Percentiles rank a stretch among this genome's conserved stretches.
phyloP scores from a whole-genome alignment of 306 rosid genomes.

The Prunus davidiana region DNA sequence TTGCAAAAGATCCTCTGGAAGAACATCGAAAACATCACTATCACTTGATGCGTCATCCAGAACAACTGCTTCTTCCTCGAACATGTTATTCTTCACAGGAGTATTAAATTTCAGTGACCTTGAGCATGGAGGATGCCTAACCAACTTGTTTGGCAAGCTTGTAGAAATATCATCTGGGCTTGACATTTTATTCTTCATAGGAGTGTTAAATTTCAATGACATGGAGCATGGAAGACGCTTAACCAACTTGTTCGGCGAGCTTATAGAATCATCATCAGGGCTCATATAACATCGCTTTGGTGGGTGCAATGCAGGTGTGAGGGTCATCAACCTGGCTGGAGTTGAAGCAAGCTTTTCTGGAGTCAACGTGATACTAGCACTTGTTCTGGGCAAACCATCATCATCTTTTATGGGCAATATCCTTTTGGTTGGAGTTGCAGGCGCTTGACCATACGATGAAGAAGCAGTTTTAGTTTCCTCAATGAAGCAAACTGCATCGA shows the following conservation, averaged over 20 bases:
- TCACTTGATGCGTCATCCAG: slow-evolving; percentile 23
- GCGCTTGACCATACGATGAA: slow-evolving; percentile 6
- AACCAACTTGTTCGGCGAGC: slow-evolving; percentile 44
- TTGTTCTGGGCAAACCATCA: slow-evolving; percentile 17
- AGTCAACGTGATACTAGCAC: slow-evolving; percentile 29
- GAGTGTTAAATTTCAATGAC: slow-evolving; percentile 70
- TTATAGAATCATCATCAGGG: slow-evolving; percentile 37
- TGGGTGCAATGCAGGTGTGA: slow-evolving; percentile 51
- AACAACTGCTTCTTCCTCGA: slow-evolving; percentile 23
- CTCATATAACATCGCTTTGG: slow-evolving; percentile 58
- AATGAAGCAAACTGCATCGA: not conserved
- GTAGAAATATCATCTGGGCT: slow-evolving; percentile 34
- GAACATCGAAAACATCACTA: slow-evolving; percentile 48
- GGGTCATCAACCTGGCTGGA: slow-evolving; percentile 56
- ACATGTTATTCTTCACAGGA: slow-evolving; percentile 43
- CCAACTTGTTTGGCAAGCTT: slow-evolving; percentile 41
- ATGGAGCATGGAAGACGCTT: slow-evolving; percentile 52
- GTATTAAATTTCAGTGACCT: slow-evolving; percentile 65
- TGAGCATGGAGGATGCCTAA: slow-evolving; percentile 47
- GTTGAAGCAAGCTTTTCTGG: slow-evolving; percentile 53
- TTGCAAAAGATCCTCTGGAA: slow-evolving; percentile 55
- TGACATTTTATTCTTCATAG: slow-evolving; percentile 42
- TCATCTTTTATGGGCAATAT: slow-evolving; percentile 24
- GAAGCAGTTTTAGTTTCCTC: slow-evolving; percentile 22
- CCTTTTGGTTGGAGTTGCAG: slow-evolving; percentile 47